Evolutionary conservation across 2,329 filamentous ascomycete genomes (phyloP), one percentile per base, ranked within the genome.

Genomic region (Aspergillus pseudonomiae): DNA sequence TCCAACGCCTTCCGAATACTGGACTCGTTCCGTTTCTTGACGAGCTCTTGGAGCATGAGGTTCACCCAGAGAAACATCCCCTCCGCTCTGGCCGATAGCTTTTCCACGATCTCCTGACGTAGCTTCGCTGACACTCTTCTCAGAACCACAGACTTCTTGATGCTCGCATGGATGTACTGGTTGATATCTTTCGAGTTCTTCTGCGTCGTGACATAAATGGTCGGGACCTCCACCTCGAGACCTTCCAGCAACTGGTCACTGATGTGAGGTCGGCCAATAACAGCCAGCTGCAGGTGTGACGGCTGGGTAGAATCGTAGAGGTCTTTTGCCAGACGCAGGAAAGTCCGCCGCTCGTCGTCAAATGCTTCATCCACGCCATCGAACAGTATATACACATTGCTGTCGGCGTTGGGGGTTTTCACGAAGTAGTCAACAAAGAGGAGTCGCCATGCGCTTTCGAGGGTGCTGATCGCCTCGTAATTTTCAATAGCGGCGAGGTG

Each of bases 21-120:
- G 16, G 59, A 55, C 0, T 81, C 80, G 7, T 78, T 75, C 0
- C 81, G 80, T 61, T 83, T 79, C 36, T 80, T 64, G 46, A 60
- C 79, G 26, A 84, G 73, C 56, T 86, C 84, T 6, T 80, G 80
- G 3, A 86, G 61, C 82, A 84, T 84, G 52, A 84, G 79, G 61
- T 83, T 80, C 54, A 82, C 82, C 53, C 83, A 76, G 24, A 84
- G 81, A 65, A 84, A 84, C 21, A 84, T 76, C 0, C 82, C 82
- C 24, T 82, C 79, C 1, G 81, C 82, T 24, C 80, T 78, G 6
- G 75, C 74, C 4, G 75, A 74, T 69, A 84, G 76, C 9, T 75
- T 77, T 3, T 77, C 69, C 2, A 81, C 73, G 4, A 84, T 76
- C 36, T 79, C 75, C 16, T 76, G 26, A 16, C 65, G 62, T 26